These are phyloP conservation scores for Physcia stellaris DNA, from an alignment of 495 filamentous ascomycete genomes.

Conservation along the genomic window DNA sequence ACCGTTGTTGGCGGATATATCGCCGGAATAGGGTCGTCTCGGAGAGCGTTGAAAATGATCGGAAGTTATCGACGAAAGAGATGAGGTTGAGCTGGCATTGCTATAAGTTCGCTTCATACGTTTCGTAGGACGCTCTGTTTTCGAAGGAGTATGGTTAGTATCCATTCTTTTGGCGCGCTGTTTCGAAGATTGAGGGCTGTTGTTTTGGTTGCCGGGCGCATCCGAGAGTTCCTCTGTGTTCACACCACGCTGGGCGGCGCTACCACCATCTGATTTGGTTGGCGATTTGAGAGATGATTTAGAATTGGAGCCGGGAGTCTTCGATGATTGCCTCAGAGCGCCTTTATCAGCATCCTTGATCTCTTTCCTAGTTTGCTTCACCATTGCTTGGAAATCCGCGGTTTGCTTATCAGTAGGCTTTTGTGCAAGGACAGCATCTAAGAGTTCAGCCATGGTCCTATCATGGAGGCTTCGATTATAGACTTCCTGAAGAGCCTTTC, in stretches of 20 bases:
- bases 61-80: conserved; percentile 26
- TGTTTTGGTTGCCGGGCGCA: conserved; percentile 10
- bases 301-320: conserved; percentile 9
- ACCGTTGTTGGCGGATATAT: conserved; percentile 6
- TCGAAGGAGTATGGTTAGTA: conserved; percentile 7
- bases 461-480: conserved; percentile 27
- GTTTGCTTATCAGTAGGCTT: conserved; percentile 25
- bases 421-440: conserved; percentile 29
- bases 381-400: conserved; percentile 24
- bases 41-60: too few relatives aligned
- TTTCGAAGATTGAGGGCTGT: conserved; percentile 7
- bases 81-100: conserved; percentile 24
- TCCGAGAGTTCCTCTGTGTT: too few relatives aligned
- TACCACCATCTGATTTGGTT: too few relatives aligned
- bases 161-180: conserved; percentile 2
- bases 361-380: conserved; percentile 24
- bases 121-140: conserved; percentile 11
- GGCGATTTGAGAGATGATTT: conserved; percentile 9
- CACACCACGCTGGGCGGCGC: too few relatives aligned
- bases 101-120: conserved; percentile 17
- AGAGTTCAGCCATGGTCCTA: conserved; percentile 21
- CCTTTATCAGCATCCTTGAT: too few relatives aligned
- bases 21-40: not conserved
- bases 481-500: conserved; percentile 25
- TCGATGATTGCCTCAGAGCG: too few relatives aligned